Conservation (phyloP, 1,284 basidiomycete genomes). For the Rhodotorula sp. region DNA sequence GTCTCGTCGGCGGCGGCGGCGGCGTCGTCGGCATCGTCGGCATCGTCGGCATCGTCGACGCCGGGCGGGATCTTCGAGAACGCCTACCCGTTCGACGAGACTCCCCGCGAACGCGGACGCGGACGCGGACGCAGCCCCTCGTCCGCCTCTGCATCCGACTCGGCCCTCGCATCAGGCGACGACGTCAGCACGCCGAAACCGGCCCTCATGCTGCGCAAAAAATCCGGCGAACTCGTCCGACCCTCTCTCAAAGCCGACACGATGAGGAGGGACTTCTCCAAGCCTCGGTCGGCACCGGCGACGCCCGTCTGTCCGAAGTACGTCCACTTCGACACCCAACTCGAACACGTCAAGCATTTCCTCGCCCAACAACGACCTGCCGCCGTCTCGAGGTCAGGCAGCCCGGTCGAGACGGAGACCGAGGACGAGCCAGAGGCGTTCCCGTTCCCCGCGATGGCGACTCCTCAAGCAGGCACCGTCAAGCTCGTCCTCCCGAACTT, state of each 20-base stretch:
- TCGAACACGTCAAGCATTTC: slow-evolving; percentile 91
- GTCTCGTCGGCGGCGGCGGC: not conserved
- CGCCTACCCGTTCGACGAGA: slow-evolving; percentile 19
- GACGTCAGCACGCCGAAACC: slow-evolving; percentile 16
- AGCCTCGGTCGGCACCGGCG: slow-evolving; percentile 59
- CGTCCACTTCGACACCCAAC: slow-evolving; percentile 87
- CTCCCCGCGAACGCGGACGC: no score
- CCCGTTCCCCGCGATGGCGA: slow-evolving; percentile 52
- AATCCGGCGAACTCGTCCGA: slow-evolving; percentile 88
- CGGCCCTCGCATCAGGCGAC: slow-evolving; percentile 10
- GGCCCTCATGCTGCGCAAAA: slow-evolving; percentile 66
- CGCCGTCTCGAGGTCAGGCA: slow-evolving; percentile 86
- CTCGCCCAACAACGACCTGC: slow-evolving; percentile 87
- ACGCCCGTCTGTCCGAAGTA: slow-evolving; percentile 71
- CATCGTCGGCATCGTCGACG: no score
- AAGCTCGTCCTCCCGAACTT: slow-evolving; percentile 53
- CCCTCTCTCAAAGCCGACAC: slow-evolving; percentile 74
- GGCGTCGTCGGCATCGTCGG: no score
- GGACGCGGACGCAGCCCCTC: not conserved
- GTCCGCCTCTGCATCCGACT: slow-evolving; percentile 7
- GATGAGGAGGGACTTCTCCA: slow-evolving; percentile 46
- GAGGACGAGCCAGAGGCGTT: slow-evolving; percentile 60
- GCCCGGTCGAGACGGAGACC: slow-evolving; percentile 76
- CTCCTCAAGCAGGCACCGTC: slow-evolving; percentile 49
- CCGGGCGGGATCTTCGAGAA: not conserved